Evolutionary conservation across 805 yeast species (phyloP), one percentile per base, ranked within the genome.

Genomic region (Yarrowia hollandica): DNA sequence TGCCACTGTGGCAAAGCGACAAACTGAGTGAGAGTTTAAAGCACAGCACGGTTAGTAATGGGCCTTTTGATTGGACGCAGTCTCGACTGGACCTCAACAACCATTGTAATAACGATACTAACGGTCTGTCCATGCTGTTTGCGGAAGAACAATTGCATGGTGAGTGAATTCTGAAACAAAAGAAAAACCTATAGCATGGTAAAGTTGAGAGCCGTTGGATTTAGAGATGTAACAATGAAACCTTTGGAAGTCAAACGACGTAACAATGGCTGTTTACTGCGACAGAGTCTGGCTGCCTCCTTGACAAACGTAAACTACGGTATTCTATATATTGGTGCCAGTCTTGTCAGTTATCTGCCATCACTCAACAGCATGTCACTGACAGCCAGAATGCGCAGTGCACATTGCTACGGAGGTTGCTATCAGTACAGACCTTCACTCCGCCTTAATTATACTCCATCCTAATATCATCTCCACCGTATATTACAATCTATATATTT

Each of bases 1-100:
- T 28, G 52, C 52, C 52, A 28, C 52, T n/a, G 52, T 28, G 35
- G 52, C 52, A 28, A 28, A 28, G 35, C 25, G 52, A 18, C 50
- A 9, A 28, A 42, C 34, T 14, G 50, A 26, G 28, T 28, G 35
- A 26, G 52, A 30, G 52, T 44, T 30, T 44, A 19, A 44, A 18
- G 34, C 19, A 26, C 34, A 28, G 16, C 52, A 44, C 23, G 35
- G 35, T 44, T 44, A 44, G 35, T 44, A 44, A 44, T 4, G 35
- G 16, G 9, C 18, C 14, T 14, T 30, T 19, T 44, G 52, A 44
- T 44, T 44, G 52, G 52, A 3, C 25, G 22, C 35, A 42, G 16
- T 8, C 1, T 25, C 8, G 23, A 5, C 25, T 26, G 12, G 50
- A 26, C 34, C 35, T 18, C 26, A 44, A 28, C 35, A 30, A n/a